These are phyloP conservation scores for Zalaria sp. DNA, from an alignment of 2,329 filamentous ascomycete genomes.

Conservation along the genomic window DNA sequence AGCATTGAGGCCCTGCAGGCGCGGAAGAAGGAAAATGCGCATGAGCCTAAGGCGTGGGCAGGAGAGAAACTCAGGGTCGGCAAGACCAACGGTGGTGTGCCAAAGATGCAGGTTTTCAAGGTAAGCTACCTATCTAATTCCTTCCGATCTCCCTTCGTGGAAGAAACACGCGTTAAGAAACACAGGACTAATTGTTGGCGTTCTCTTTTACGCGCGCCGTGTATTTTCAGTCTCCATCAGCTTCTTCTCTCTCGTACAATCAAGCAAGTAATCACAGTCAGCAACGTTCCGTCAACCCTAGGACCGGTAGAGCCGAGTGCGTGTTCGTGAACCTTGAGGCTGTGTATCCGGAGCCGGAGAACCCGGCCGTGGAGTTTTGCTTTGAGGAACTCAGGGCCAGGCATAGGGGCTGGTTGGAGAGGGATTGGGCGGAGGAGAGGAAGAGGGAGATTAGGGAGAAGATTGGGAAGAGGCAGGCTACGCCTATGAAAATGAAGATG, in stretches of 20 bases:
- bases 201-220: constrained; percentile 1
- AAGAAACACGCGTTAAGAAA: constrained; percentile 64
- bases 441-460: neutral
- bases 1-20: constrained; percentile 76
- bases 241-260: constrained; percentile 4
- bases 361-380: constrained; percentile 58
- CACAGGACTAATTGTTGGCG: constrained; percentile 67
- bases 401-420: constrained; percentile 51
- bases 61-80: constrained; percentile 82
- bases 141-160: constrained; percentile 19
- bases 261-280: constrained; percentile 34
- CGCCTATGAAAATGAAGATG: neutral
- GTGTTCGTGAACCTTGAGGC: constrained; percentile 77
- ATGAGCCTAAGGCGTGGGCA: constrained; percentile 79
- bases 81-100: constrained; percentile 60
- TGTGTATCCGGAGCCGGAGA: constrained; percentile 65
- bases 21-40: constrained; percentile 83
- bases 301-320: constrained; percentile 69
- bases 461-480: neutral
- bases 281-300: constrained; percentile 70
- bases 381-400: constrained; percentile 85
- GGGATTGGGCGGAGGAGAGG: constrained; percentile 18
- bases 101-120: constrained; percentile 90
- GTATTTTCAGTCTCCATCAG: constrained; percentile 6
- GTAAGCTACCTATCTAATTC: too few relatives aligned